These are phyloP conservation scores for Dactylellina parvicollis DNA, from an alignment of 2,329 filamentous ascomycete genomes.

Conservation along the genomic window DNA sequence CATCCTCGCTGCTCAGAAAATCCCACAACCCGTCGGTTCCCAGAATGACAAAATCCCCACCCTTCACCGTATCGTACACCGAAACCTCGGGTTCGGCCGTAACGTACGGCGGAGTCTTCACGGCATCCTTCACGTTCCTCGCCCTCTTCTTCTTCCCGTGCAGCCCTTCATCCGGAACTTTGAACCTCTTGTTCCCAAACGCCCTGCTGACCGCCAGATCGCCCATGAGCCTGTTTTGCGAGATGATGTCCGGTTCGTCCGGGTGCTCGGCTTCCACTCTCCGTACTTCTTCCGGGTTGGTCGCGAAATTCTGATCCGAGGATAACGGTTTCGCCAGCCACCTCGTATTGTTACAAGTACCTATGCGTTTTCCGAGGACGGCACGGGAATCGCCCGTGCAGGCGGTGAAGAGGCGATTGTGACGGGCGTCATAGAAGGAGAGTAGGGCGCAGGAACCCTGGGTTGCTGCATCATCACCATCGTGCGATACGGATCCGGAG, in stretches of 20 bases:
- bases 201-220: slow-evolving; percentile 70
- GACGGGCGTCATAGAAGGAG: slow-evolving; percentile 69
- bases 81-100: slow-evolving; percentile 74
- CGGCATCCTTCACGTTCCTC: slow-evolving; percentile 53
- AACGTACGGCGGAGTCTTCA: slow-evolving; percentile 71
- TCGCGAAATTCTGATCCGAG: slow-evolving; percentile 71
- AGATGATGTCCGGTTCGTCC: slow-evolving; percentile 66
- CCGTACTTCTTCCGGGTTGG: slow-evolving; percentile 69
- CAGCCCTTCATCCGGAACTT: slow-evolving; percentile 67
- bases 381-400: slow-evolving; percentile 75
- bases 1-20: slow-evolving; percentile 68
- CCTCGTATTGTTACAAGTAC: slow-evolving; percentile 61
- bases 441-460: slow-evolving; percentile 73
- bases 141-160: slow-evolving; percentile 6
- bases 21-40: slow-evolving; percentile 76
- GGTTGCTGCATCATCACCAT: slow-evolving; percentile 61
- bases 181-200: slow-evolving; percentile 76
- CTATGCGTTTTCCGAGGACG: slow-evolving; percentile 67
- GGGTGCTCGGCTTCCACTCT: slow-evolving; percentile 71
- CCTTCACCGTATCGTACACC: slow-evolving; percentile 65
- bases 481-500: not conserved
- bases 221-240: slow-evolving; percentile 70
- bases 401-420: slow-evolving; percentile 69
- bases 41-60: slow-evolving; percentile 71
- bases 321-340: slow-evolving; percentile 70